These are phyloP conservation scores for Epichloe typhina DNA, from an alignment of 2,329 filamentous ascomycete species.

Conservation along the genomic window DNA sequence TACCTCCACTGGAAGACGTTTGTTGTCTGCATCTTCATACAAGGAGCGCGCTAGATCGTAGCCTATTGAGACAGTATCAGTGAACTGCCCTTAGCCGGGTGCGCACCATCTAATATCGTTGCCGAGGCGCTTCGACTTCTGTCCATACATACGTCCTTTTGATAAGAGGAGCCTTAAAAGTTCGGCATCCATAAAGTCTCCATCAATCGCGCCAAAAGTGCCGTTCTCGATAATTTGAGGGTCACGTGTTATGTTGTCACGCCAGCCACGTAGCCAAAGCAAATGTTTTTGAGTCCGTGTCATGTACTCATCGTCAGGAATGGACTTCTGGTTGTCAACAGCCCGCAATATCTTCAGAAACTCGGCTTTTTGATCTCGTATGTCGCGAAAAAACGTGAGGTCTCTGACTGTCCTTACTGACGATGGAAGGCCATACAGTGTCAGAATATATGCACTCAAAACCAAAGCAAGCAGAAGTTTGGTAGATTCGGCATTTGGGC, in stretches of 20 bases:
- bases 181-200: constrained; percentile 53
- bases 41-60: constrained; percentile 51
- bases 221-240: constrained; percentile 38
- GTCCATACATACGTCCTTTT: constrained; percentile 39
- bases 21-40: constrained; percentile 38
- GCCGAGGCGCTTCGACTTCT: neutral
- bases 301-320: constrained; percentile 53
- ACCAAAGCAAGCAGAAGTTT: constrained; percentile 50
- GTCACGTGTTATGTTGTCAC: constrained; percentile 27
- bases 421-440: constrained; percentile 34
- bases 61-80: constrained; percentile 25
- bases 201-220: constrained; percentile 46
- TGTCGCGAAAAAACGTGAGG: constrained; percentile 49
- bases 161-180: constrained; percentile 55
- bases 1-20: constrained; percentile 33
- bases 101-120: neutral
- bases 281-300: constrained; percentile 47
- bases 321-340: constrained; percentile 34
- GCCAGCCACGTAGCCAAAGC: constrained; percentile 65
- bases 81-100: neutral
- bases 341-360: constrained; percentile 45
- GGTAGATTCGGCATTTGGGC: constrained; percentile 40
- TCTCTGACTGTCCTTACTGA: constrained; percentile 44
- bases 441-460: constrained; percentile 45
- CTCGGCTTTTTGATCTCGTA: constrained; percentile 49